Conservation (phyloP, 192 early-diverging fungal genomes). For the Gryganskiella cystojenkinii region DNA sequence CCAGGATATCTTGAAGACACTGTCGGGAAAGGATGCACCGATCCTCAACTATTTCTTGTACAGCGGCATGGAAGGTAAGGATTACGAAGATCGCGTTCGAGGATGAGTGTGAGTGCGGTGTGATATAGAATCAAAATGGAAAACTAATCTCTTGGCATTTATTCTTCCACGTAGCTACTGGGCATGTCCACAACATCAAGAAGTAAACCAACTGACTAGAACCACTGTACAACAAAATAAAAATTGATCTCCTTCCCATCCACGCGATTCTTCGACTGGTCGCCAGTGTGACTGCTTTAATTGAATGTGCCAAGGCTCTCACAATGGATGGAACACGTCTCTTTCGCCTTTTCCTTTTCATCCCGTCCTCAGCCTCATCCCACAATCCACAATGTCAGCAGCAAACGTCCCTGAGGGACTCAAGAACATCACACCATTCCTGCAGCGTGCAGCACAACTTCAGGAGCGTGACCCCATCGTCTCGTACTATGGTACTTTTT, state of each 20-base stretch:
- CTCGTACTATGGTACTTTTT: slow-evolving; percentile 88
- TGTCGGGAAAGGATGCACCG: slow-evolving; percentile 85
- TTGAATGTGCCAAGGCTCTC: too few relatives aligned
- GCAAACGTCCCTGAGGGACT: slow-evolving; percentile 69
- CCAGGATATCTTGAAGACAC: slow-evolving; percentile 90
- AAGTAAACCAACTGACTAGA: neutral
- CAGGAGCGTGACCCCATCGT: slow-evolving; percentile 84
- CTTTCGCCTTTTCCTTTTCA: neutral
- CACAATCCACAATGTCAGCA: slow-evolving; percentile 27
- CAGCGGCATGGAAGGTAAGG: slow-evolving; percentile 69
- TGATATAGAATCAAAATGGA: neutral
- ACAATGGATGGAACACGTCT: too few relatives aligned
- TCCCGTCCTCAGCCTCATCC: neutral
- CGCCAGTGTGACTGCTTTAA: too few relatives aligned
- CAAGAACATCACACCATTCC: slow-evolving; percentile 75
- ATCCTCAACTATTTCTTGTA: slow-evolving; percentile 85
- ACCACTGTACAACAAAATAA: too few relatives aligned
- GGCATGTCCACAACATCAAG: slow-evolving; percentile 36
- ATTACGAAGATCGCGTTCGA: neutral
- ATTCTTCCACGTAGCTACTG: slow-evolving; percentile 20
- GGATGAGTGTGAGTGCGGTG: neutral
- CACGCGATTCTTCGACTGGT: too few relatives aligned
- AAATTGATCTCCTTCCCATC: too few relatives aligned
- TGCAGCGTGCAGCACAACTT: slow-evolving; percentile 89
- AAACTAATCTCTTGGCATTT: neutral